These are phyloP conservation scores for Zizania palustris DNA, from an alignment of 202 grass and related monocot genomes.

Conservation along the genomic window DNA sequence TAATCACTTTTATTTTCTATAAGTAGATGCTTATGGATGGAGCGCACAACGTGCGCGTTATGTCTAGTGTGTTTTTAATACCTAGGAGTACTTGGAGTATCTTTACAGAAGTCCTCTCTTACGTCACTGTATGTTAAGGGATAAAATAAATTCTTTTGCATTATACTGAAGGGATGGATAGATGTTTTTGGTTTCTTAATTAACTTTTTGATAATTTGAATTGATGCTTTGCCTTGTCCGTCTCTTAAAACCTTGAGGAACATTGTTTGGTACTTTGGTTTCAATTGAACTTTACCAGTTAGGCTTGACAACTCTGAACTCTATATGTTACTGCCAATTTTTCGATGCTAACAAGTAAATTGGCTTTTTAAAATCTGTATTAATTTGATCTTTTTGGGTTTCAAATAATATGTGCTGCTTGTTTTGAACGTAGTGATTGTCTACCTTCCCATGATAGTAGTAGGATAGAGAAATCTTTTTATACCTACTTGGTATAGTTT, in stretches of 20 bases:
- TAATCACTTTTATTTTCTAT: too few species aligned
- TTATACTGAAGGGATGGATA: neutral
- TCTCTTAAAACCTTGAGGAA: neutral
- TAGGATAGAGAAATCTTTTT: neutral
- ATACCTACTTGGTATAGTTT: neutral
- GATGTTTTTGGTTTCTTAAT: neutral
- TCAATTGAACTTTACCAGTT: neutral
- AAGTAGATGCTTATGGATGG: too few species aligned
- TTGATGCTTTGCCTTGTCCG: neutral
- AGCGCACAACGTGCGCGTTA: too few species aligned
- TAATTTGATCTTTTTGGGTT: neutral
- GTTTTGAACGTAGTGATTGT: neutral
- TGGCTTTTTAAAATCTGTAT: neutral
- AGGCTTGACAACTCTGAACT: neutral
- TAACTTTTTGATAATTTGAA: neutral
- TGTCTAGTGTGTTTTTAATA: conserved; percentile 21
- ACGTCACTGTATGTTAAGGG: neutral
- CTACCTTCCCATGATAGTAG: neutral
- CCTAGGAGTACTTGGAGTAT: neutral
- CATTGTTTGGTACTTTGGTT: conserved; percentile 3
- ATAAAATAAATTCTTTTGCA: conserved; percentile 18
- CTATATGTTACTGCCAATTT: neutral
- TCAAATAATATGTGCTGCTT: neutral
- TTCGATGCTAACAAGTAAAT: neutral
- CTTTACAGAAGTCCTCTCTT: too few species aligned